These are phyloP conservation scores for Lichtheimia ramosa DNA, from an alignment of 371 early-diverging fungal species.

Conservation along the genomic window DNA sequence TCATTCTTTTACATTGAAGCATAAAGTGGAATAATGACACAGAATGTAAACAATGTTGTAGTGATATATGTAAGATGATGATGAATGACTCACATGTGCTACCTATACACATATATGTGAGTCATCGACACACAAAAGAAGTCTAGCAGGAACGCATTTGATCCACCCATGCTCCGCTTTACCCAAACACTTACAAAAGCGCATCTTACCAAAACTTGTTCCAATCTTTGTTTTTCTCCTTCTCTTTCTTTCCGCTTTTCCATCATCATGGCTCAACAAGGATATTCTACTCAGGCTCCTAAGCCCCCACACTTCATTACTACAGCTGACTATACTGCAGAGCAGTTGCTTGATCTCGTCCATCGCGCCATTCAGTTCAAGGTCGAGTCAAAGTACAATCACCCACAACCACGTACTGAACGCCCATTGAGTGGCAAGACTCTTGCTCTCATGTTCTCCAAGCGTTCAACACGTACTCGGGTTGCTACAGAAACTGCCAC, in stretches of 20 bases:
- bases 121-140: too few species aligned
- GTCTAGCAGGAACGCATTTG: too few species aligned
- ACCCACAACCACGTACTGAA: conserved; percentile 39
- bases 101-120: too few species aligned
- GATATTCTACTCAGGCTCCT: conserved; percentile 12
- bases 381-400: conserved; percentile 38
- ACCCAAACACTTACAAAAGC: too few species aligned
- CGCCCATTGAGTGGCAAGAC: conserved; percentile 73
- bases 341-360: conserved; percentile 45
- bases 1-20: too few species aligned
- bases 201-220: too few species aligned
- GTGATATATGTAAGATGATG: too few species aligned
- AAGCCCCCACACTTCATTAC: conserved; percentile 51
- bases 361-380: conserved; percentile 44
- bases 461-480: conserved; percentile 94
- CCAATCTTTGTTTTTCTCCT: not conserved
- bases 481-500: conserved; percentile 94
- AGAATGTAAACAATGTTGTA: too few species aligned
- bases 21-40: too few species aligned
- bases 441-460: conserved; percentile 88
- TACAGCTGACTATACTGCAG: conserved; percentile 48
- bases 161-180: too few species aligned
- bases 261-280: conserved; percentile 13
- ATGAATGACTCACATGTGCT: too few species aligned
- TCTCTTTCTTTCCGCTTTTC: conserved; percentile 5